A percentile compares a stretch with the other conserved stretches of the same genome.
phyloP scores from a whole-genome alignment of 2,329 filamentous ascomycete genomes.

The Colletotrichum caudatum region DNA sequence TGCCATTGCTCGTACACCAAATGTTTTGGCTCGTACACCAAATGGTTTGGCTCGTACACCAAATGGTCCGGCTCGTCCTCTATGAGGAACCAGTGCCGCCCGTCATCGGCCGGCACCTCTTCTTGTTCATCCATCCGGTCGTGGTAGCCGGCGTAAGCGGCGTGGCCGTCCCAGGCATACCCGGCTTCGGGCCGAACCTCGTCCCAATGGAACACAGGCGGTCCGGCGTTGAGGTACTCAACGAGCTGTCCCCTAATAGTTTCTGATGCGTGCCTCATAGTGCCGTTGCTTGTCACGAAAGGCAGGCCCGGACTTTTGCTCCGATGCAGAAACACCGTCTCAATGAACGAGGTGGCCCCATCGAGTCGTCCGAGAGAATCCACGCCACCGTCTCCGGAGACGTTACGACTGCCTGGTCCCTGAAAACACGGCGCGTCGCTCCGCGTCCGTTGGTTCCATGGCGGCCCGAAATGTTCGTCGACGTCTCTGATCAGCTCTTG shows the following conservation, averaged over 20 bases:
- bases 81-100: too few species aligned
- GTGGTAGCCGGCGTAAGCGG: neutral
- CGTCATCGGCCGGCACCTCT: neutral
- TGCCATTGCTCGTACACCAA: neutral
- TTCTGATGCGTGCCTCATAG: neutral
- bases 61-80: neutral
- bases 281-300: accelerated
- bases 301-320: neutral
- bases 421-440: neutral
- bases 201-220: neutral
- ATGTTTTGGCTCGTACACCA: neutral
- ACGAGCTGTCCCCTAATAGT: neutral
- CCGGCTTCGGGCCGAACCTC: neutral
- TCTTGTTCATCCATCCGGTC: neutral
- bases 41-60: neutral
- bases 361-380: neutral
- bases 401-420: neutral
- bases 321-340: neutral
- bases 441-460: neutral
- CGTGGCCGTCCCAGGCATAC: neutral
- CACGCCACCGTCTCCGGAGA: neutral
- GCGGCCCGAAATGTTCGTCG: neutral
- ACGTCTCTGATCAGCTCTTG: neutral
- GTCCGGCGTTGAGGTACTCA: neutral
- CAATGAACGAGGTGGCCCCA: neutral